Evolutionary conservation across 1,139 yeast genomes (phyloP), one percentile per base, ranked within the genome.

Genomic region (Pneumocystis oryctolagi): DNA sequence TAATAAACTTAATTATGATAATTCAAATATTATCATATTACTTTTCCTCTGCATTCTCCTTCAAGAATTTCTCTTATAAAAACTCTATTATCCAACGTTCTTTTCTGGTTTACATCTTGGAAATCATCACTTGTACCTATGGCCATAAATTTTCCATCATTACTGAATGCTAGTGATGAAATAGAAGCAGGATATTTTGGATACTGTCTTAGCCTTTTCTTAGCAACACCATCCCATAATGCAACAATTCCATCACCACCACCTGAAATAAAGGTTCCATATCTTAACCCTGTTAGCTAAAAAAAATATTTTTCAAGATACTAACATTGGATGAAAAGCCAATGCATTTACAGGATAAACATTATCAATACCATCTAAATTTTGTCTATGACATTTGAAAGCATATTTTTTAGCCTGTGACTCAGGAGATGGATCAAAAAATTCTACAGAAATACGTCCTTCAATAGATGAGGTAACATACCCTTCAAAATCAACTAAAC

Each of bases 391-490:
- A 68, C 96, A 87, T 70, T 89, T 84, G 77, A 89, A 90, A 0
- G 96, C 95, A 72, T 84, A 90, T 64, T 82, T 80, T 63, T 78
- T 74, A 5, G 73, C 71, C 66, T 82, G 84, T 0, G 73, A 72
- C 28, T 76, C 76, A 0, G 80, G 79, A 0, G 79, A 71, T 1
- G 80, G 77, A 64, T 84, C 82, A 65, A 84, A 82, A 70, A 80
- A 85, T 68, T 89, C 96, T 55, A 90, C 81, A 0, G 95, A 85
- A 0, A 88, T 92, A 60, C 96, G 77, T 0, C 97, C 97, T 69
- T 89, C 97, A 16, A 89, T 79, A 2, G 95, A 85, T n/a, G 90
- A 79, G 56, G 85, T 80, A 0, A 87, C 89, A 71, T 83, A 89
- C 0, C 95, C 95, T 61, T 39, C 2, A 18, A 31, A 30, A 56